Conservation (phyloP, 768 basidiomycete genomes). For the Chalciporus pseudorubinellus region DNA sequence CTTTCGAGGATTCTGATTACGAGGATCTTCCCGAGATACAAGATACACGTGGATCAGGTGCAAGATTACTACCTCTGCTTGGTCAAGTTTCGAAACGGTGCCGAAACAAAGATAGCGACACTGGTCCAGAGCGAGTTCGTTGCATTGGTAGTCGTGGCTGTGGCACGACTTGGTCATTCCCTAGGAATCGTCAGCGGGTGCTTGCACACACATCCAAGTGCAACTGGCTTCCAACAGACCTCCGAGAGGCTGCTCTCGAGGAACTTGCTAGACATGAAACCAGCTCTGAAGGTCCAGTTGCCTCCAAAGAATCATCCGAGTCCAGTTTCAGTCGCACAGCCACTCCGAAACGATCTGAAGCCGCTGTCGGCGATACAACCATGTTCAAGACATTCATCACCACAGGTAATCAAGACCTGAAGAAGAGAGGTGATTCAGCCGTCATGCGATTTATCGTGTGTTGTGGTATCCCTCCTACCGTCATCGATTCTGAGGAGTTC, state of each 20-base stretch:
- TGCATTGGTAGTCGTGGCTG: constrained; percentile 6
- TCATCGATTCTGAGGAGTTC: constrained; percentile 5
- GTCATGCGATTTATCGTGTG: constrained; percentile 11
- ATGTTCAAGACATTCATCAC: background rate
- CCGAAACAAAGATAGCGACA: background rate
- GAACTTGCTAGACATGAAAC: too few species aligned
- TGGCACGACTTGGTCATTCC: background rate
- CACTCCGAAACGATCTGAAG: background rate
- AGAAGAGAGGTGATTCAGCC: background rate
- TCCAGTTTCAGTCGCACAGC: too few species aligned
- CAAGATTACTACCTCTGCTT: background rate
- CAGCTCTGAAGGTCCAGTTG: too few species aligned
- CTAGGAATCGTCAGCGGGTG: background rate
- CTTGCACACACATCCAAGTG: constrained; percentile 7
- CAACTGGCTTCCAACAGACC: background rate
- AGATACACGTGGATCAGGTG: background rate
- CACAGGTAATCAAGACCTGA: background rate
- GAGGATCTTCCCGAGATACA: constrained; percentile 7
- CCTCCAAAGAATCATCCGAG: too few species aligned
- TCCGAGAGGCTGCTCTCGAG: too few species aligned
- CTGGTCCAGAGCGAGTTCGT: background rate
- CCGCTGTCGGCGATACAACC: background rate
- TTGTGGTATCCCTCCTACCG: constrained; percentile 4
- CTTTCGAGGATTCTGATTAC: constrained; percentile 1
- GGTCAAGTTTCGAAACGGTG: background rate